Evolutionary conservation across 805 yeast species (phyloP).

Genomic region (Lachancea quebecensis): DNA sequence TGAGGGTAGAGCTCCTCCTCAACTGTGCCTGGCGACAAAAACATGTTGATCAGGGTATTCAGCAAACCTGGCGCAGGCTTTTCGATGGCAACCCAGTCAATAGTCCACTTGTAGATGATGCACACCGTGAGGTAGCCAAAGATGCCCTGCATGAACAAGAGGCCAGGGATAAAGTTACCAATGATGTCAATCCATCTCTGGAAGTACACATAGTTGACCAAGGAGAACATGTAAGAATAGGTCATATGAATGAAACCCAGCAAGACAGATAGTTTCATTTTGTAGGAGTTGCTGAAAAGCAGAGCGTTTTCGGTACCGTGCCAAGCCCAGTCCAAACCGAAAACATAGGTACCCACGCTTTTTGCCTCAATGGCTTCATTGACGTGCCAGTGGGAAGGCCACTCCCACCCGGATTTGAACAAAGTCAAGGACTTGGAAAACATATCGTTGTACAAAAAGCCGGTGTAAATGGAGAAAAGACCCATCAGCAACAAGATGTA

Average conservation of each 20-base stretch:
- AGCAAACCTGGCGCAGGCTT: conserved; percentile 66
- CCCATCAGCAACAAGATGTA: conserved; percentile 69
- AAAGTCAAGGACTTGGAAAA: conserved; percentile 63
- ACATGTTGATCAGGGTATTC: conserved; percentile 72
- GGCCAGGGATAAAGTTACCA: conserved; percentile 69
- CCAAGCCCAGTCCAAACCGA: conserved; percentile 71
- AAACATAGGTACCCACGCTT: conserved; percentile 45
- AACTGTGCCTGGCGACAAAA: conserved; percentile 61
- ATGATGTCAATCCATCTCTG: conserved; percentile 55
- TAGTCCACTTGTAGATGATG: conserved; percentile 67
- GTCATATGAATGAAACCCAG: conserved; percentile 75
- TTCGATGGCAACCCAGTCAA: conserved; percentile 58
- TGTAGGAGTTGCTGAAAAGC: conserved; percentile 64
- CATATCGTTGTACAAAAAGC: conserved; percentile 63
- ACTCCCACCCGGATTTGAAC: conserved; percentile 66
- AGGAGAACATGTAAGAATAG: conserved; percentile 60
- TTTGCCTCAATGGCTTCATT: conserved; percentile 45
- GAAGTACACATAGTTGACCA: conserved; percentile 54
- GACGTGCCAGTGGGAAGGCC: conserved; percentile 47
- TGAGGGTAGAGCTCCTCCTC: conserved; percentile 62
- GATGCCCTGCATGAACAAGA: conserved; percentile 67
- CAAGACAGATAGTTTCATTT: conserved; percentile 68
- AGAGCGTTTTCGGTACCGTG: conserved; percentile 73
- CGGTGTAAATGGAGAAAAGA: conserved; percentile 64
- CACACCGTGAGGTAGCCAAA: conserved; percentile 65